Conservation (phyloP, 2,329 filamentous ascomycete genomes). For the Fusarium penzigii region DNA sequence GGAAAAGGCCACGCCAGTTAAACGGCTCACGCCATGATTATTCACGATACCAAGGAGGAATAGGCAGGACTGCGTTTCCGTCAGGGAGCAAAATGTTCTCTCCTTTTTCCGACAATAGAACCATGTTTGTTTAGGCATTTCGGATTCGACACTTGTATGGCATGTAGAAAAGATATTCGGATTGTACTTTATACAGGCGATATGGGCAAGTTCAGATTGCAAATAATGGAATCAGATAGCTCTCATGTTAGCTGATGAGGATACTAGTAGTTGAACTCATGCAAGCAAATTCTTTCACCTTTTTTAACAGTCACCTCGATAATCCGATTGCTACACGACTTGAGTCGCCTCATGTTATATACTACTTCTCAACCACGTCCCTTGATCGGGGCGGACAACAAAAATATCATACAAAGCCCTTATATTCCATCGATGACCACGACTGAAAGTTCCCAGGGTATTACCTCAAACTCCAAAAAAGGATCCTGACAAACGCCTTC, state of each 20-base stretch:
- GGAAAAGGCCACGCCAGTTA: conserved; percentile 14
- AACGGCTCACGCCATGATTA: not conserved
- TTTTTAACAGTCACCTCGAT: too few relatives aligned
- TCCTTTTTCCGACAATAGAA: not conserved
- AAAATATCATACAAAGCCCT: not conserved
- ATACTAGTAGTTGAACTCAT: too few relatives aligned
- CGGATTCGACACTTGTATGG: not conserved
- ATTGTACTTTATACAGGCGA: not conserved
- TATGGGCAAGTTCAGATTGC: not conserved
- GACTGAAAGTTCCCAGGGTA: not conserved
- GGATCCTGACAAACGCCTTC: not conserved
- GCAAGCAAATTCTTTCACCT: too few relatives aligned
- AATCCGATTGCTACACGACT: not conserved
- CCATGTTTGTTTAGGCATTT: not conserved
- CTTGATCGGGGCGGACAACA: not conserved
- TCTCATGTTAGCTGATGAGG: too few relatives aligned
- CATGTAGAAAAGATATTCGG: not conserved
- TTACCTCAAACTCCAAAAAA: not conserved
- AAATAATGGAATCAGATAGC: not conserved
- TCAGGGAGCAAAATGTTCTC: not conserved
- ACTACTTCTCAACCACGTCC: not conserved
- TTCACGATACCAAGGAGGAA: not conserved
- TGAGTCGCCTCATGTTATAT: not conserved
- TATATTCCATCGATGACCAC: not conserved
- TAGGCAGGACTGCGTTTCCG: not conserved